Evolutionary conservation across 805 yeast genomes (phyloP).

Genomic region (Yamadazyma sp.): DNA sequence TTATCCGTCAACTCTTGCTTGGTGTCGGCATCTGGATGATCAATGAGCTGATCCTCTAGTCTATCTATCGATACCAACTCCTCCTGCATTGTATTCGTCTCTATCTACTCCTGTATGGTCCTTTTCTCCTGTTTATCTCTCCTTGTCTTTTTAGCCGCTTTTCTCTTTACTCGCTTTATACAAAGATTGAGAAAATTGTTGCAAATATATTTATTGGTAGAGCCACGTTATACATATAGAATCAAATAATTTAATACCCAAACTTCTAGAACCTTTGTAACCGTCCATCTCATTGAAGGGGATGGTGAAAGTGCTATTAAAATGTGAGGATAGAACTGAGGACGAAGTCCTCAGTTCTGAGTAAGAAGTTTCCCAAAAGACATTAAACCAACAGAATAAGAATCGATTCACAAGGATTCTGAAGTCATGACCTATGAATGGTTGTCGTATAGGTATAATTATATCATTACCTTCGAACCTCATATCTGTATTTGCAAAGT

Average conservation of each 20-base stretch:
- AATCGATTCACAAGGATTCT: slow-evolving; percentile 15
- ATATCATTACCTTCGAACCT: slow-evolving; percentile 1
- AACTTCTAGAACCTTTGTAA: slow-evolving; percentile 53
- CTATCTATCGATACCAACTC: slow-evolving; percentile 38
- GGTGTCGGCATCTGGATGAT: slow-evolving; percentile 37
- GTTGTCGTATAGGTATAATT: not conserved
- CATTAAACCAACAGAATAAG: slow-evolving; percentile 31
- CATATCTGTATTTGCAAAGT: not conserved
- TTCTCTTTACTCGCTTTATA: too few relatives aligned
- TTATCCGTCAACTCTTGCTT: slow-evolving; percentile 25
- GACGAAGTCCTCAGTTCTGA: too few relatives aligned
- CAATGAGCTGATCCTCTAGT: slow-evolving; percentile 47
- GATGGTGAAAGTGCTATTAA: too few relatives aligned
- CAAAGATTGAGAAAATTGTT: too few relatives aligned
- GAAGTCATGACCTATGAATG: slow-evolving; percentile 12
- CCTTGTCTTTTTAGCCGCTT: too few relatives aligned
- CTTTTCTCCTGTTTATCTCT: too few relatives aligned
- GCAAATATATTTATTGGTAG: too few relatives aligned
- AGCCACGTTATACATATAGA: slow-evolving; percentile 40
- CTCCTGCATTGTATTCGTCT: slow-evolving; percentile 13
- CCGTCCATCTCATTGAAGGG: slow-evolving; percentile 56
- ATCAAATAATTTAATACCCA: slow-evolving; percentile 56
- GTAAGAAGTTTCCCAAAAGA: not conserved
- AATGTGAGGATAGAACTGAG: too few relatives aligned
- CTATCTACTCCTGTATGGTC: too few relatives aligned